phyloP scores from a whole-genome alignment of 2,329 filamentous ascomycete genomes.

The Aspergillus latus region DNA sequence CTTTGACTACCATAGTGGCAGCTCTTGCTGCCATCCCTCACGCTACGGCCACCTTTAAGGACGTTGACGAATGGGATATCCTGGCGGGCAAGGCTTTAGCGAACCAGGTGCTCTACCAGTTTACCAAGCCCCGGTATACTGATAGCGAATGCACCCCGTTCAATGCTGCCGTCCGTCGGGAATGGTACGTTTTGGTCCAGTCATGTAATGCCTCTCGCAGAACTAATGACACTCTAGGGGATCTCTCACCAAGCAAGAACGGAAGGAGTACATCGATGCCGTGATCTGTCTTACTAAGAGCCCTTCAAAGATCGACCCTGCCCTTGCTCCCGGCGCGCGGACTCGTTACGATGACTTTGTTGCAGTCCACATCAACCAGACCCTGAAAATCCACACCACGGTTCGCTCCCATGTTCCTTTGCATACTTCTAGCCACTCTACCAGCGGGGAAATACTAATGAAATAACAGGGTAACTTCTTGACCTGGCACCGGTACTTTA shows the following conservation, averaged over 20 bases:
- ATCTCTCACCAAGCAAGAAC: conserved; percentile 8
- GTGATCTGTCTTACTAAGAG: conserved; percentile 42
- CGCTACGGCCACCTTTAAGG: not conserved
- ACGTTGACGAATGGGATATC: conserved; percentile 14
- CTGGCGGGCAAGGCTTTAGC: conserved; percentile 12
- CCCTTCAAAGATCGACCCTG: conserved; percentile 15
- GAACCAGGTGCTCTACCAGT: conserved; percentile 14
- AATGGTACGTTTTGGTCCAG: conserved; percentile 23
- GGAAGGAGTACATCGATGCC: conserved; percentile 45
- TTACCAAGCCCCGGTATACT: conserved; percentile 6
- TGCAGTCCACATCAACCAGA: conserved; percentile 51
- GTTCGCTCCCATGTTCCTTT: conserved; percentile 17
- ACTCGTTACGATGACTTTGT: conserved; percentile 54
- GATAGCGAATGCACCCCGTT: conserved; percentile 14
- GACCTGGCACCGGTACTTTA: conserved; percentile 48
- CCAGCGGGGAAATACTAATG: not conserved
- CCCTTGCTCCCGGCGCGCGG: conserved; percentile 44
- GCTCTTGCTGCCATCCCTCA: conserved; percentile 6
- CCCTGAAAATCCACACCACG: conserved; percentile 45
- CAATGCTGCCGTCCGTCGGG: conserved; percentile 19
- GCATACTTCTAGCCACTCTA: not conserved
- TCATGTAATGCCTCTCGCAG: not conserved
- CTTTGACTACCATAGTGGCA: conserved; percentile 6
- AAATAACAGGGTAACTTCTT: conserved; percentile 34
- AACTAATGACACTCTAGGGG: conserved; percentile 2